Base-by-base conservation (phyloP, 2,329 filamentous ascomycete genomes). In the Venturia aucupariae region DNA sequence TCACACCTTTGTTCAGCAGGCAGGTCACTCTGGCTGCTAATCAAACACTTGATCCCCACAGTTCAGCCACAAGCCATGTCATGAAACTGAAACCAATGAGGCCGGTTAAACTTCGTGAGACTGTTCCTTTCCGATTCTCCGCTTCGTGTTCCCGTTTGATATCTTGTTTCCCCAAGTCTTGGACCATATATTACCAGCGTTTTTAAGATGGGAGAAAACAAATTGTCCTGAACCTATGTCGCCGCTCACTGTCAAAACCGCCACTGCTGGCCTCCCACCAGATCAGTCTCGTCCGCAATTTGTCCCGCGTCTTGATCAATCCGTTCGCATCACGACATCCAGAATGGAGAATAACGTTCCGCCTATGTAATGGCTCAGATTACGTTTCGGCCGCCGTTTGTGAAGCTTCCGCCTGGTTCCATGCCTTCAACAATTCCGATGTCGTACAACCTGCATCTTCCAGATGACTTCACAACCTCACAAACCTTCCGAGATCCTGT, bases 401-500 rank as follows among this genome's bases (percentile, higher is more conserved):
- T n/a, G 30, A 30, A 54, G 8, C 51, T 57, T 35, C 51, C 51
- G 51, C 27, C 30, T 57, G 51, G 51, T 57, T 57, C 51, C 51
- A 57, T 35, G 27, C 51, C 17, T 35, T 35, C 19, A 6, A 57
- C n/a, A 19, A 15, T 57, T 22, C 51, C 51, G 51, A 11, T 11
- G 30, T 57, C 19, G 27, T 57, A 57, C 51, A 6, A 35, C 4
- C 10, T 57, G 30, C 11, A 8, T n/a, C 5, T 35, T 35, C 30
- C 5, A 57, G 27, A 57, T 35, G 30, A 57, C 17, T 35, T 35
- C 17, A 35, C 46, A 27, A 17, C 22, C 46, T 27, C 46, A 15
- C 6, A 15, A 57, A n/a, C 5, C 30, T 57, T 57, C 51, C 27
- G 51, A 57, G n/a, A 3, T 19, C 51, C 22, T n/a, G 27, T 57